phyloP scores from a whole-genome alignment of 2,329 filamentous ascomycete genomes.

The Aspergillus niger region DNA sequence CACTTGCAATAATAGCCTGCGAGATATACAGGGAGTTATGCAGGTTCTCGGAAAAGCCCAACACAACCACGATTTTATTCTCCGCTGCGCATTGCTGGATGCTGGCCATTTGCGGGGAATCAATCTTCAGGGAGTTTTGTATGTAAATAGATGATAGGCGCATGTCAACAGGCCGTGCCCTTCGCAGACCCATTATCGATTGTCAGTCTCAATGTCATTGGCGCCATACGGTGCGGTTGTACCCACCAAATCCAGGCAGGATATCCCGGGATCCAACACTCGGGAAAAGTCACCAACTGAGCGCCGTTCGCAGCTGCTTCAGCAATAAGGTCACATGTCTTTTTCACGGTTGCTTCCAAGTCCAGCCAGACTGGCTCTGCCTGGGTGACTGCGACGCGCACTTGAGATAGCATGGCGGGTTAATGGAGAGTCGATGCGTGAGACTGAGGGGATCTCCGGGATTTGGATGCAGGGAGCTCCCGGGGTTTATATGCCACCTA shows the following conservation, averaged over 20 bases:
- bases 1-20: conserved; percentile 47
- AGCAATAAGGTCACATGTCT: conserved; percentile 59
- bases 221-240: neutral
- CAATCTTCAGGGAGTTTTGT: conserved; percentile 32
- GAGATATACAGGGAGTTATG: conserved; percentile 49
- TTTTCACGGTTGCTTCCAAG: conserved; percentile 55
- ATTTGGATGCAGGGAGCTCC: neutral
- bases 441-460: neutral
- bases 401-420: neutral
- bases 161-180: conserved; percentile 36
- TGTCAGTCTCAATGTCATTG: neutral
- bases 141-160: conserved; percentile 36
- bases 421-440: neutral
- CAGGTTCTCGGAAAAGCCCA: conserved; percentile 49
- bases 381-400: conserved; percentile 39
- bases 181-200: conserved; percentile 11
- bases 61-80: conserved; percentile 44
- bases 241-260: conserved; percentile 51
- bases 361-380: conserved; percentile 64
- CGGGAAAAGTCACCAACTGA: conserved; percentile 58
- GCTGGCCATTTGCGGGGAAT: conserved; percentile 40
- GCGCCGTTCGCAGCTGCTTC: conserved; percentile 58
- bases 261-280: conserved; percentile 59
- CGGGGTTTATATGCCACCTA: neutral
- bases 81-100: conserved; percentile 39